A percentile compares a stretch with the other conserved stretches of the same genome.
Evolutionary conservation across 495 filamentous ascomycete species (phyloP).

Genomic region (Xylaria nigripes): DNA sequence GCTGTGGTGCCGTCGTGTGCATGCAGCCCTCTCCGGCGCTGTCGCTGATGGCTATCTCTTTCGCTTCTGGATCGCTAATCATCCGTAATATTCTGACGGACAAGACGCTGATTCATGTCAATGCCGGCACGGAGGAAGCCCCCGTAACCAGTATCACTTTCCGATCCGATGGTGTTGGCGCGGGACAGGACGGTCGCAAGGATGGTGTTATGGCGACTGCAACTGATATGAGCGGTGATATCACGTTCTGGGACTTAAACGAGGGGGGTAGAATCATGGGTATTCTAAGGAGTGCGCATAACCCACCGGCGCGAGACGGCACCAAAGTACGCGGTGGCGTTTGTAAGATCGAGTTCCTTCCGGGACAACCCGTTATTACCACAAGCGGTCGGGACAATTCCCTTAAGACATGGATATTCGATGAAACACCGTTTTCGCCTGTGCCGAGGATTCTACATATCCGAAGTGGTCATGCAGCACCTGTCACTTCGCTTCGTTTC

Average conservation of each 20-base stretch:
- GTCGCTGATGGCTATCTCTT: conserved; percentile 80
- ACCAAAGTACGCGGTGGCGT: conserved; percentile 45
- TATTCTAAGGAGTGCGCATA: conserved; percentile 76
- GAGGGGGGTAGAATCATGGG: conserved; percentile 74
- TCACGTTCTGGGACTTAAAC: conserved; percentile 94
- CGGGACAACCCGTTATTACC: conserved; percentile 83
- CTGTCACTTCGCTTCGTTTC: conserved; percentile 72
- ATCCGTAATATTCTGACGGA: conserved; percentile 76
- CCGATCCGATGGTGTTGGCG: conserved; percentile 82
- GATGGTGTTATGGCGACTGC: conserved; percentile 83
- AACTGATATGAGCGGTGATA: conserved; percentile 62
- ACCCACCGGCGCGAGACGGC: conserved; percentile 49
- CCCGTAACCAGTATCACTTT: conserved; percentile 79
- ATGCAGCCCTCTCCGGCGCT: conserved; percentile 75
- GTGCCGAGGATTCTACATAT: conserved; percentile 76
- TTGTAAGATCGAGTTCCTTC: conserved; percentile 78
- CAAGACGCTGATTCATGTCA: conserved; percentile 57
- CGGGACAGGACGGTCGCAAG: conserved; percentile 73
- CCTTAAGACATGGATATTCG: conserved; percentile 90
- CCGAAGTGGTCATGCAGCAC: conserved; percentile 78
- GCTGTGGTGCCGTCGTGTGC: conserved; percentile 68
- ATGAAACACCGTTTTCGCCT: conserved; percentile 75
- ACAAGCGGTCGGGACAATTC: conserved; percentile 90
- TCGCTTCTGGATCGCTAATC: conserved; percentile 65
- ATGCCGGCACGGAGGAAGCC: conserved; percentile 47